phyloP scores from a whole-genome alignment of 2,329 filamentous ascomycete genomes.

The Fusarium nisikadoi region DNA sequence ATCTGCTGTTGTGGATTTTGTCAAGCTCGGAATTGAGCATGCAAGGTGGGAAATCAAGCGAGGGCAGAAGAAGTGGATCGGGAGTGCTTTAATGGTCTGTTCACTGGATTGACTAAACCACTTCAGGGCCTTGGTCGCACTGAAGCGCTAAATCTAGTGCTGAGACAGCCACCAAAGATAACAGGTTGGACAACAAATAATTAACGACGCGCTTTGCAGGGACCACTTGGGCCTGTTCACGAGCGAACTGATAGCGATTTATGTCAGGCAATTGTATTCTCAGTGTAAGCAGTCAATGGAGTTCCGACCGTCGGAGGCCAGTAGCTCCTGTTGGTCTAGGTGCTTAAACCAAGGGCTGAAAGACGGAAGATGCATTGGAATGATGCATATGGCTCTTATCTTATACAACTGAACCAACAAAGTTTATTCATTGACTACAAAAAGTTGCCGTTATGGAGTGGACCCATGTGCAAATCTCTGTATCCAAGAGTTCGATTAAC shows the following conservation, averaged over 20 bases:
- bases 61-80: neutral
- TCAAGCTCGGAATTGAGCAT: neutral
- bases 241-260: accelerated
- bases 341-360: neutral
- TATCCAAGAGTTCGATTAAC: too few species aligned
- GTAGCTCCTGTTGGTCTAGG: neutral
- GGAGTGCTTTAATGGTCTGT: neutral
- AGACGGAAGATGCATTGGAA: neutral
- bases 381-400: neutral
- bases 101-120: neutral
- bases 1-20: neutral
- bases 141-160: neutral
- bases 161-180: accelerated
- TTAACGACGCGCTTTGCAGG: accelerated
- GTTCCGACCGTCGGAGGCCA: neutral
- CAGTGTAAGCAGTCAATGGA: accelerated
- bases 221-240: accelerated
- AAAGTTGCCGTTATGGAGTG: neutral
- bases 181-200: neutral
- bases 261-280: accelerated
- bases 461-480: neutral
- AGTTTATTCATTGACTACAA: neutral
- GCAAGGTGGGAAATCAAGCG: neutral
- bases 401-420: neutral
- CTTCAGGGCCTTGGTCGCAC: neutral